phyloP scores from a whole-genome alignment of 495 filamentous ascomycete species.

The Neurospora discreta region DNA sequence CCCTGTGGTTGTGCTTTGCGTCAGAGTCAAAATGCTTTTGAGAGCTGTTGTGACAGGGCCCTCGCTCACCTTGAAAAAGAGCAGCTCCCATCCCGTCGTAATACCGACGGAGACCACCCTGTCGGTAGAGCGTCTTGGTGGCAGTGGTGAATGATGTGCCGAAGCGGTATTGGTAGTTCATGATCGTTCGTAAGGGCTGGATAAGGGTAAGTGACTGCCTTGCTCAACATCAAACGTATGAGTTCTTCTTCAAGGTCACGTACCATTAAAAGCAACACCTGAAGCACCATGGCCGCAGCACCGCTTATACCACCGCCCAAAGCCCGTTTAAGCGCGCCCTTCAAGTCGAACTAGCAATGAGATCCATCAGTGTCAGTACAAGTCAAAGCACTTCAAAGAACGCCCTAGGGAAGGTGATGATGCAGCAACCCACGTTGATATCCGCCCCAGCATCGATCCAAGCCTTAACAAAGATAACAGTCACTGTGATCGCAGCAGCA shows the following conservation, averaged over 20 bases:
- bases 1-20: constrained; percentile 5
- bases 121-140: constrained; percentile 13
- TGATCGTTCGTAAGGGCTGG: constrained; percentile 25
- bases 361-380: not conserved
- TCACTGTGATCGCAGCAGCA: constrained; percentile 5
- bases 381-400: too few species aligned
- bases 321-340: constrained; percentile 15
- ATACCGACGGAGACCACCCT: constrained; percentile 19
- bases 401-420: too few species aligned
- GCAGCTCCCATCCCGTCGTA: constrained; percentile 24
- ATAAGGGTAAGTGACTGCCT: not conserved
- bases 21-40: too few species aligned
- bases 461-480: constrained; percentile 20
- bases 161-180: constrained; percentile 29
- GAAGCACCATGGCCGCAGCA: constrained; percentile 25
- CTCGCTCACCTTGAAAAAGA: constrained; percentile 24
- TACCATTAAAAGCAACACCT: constrained; percentile 27
- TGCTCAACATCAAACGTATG: not conserved
- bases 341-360: constrained; percentile 18
- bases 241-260: not conserved
- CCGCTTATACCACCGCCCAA: constrained; percentile 23
- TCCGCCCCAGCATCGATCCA: constrained; percentile 22
- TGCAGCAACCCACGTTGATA: constrained; percentile 12
- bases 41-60: too few species aligned
- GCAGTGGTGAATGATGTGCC: constrained; percentile 17